A percentile compares a stretch with the other conserved stretches of the same genome.
These are phyloP conservation scores for Lolium multiflorum DNA, from an alignment of 176 grass and related monocot genomes.

Conservation along the genomic window DNA sequence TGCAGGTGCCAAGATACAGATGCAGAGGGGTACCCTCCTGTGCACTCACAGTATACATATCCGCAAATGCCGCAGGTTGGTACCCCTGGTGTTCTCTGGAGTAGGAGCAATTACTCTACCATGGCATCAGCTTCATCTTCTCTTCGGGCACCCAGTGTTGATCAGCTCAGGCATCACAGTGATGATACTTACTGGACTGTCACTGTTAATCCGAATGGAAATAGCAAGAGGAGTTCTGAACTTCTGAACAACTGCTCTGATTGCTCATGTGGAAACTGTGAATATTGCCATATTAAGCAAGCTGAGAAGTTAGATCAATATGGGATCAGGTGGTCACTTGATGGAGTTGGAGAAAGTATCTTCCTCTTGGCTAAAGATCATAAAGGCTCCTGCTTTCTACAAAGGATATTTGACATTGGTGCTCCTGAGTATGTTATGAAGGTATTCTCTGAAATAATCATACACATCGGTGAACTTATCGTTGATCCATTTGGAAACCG, in stretches of 20 bases:
- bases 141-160: constrained; percentile 11
- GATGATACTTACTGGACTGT: constrained; percentile 24
- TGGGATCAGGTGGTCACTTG: constrained; percentile 8
- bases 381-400: constrained; percentile 64
- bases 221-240: constrained; percentile 35
- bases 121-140: constrained; percentile 28
- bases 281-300: constrained; percentile 46
- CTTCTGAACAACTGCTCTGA: constrained; percentile 33
- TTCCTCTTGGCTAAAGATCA: constrained; percentile 71
- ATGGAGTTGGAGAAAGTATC: constrained; percentile 51
- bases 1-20: constrained; percentile 43
- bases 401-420: constrained; percentile 59
- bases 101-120: constrained; percentile 14
- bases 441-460: constrained; percentile 60
- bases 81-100: constrained; percentile 36
- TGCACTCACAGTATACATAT: constrained; percentile 38
- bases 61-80: constrained; percentile 39
- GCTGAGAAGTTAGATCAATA: constrained; percentile 12
- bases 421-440: constrained; percentile 53
- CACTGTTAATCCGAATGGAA: constrained; percentile 23
- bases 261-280: constrained; percentile 29
- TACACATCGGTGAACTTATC: constrained; percentile 65
- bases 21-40: constrained; percentile 33
- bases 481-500: constrained; percentile 72
- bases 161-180: constrained; percentile 30